Evolutionary conservation across 2,329 filamentous ascomycete species (phyloP).

Genomic region (Microdochium trichocladiopsis): DNA sequence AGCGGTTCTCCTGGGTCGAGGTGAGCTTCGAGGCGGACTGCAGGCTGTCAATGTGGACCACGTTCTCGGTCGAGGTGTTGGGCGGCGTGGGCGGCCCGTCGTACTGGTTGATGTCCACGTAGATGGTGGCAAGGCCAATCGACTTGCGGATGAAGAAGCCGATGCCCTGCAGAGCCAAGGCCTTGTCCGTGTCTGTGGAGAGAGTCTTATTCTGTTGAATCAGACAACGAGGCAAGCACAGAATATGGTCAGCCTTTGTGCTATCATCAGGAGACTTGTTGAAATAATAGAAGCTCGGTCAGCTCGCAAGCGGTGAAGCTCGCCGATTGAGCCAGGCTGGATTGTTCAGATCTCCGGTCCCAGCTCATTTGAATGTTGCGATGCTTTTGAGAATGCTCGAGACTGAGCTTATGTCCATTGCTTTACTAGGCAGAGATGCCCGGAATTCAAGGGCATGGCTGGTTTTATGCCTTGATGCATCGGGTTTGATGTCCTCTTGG

Average conservation of each 20-base stretch:
- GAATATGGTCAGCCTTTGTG: constrained; percentile 2
- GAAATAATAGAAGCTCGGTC: too few species aligned
- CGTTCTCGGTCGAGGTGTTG: constrained; percentile 26
- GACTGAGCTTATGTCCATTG: too few species aligned
- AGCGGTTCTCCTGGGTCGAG: constrained; percentile 38
- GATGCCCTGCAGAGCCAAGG: constrained; percentile 66
- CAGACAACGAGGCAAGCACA: neutral
- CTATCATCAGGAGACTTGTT: neutral
- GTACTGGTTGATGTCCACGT: constrained; percentile 54
- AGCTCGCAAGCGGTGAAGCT: too few species aligned
- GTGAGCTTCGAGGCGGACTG: constrained; percentile 64
- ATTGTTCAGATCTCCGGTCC: too few species aligned
- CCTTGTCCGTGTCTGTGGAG: constrained; percentile 61
- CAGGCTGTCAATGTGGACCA: constrained; percentile 62
- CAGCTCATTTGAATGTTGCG: too few species aligned
- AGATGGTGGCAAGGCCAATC: constrained; percentile 62
- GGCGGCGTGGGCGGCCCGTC: constrained; percentile 33
- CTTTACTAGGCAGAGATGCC: too few species aligned
- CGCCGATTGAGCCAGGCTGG: too few species aligned
- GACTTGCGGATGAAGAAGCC: constrained; percentile 67
- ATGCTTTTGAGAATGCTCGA: too few species aligned
- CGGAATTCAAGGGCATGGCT: too few species aligned
- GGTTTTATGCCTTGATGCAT: too few species aligned
- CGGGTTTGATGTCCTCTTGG: too few species aligned
- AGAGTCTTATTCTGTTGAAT: constrained; percentile 62